A percentile compares a stretch with the other conserved stretches of the same genome.
Evolutionary conservation across 2,329 filamentous ascomycete genomes (phyloP).

Genomic region (Pseudogymnoascus sp.): DNA sequence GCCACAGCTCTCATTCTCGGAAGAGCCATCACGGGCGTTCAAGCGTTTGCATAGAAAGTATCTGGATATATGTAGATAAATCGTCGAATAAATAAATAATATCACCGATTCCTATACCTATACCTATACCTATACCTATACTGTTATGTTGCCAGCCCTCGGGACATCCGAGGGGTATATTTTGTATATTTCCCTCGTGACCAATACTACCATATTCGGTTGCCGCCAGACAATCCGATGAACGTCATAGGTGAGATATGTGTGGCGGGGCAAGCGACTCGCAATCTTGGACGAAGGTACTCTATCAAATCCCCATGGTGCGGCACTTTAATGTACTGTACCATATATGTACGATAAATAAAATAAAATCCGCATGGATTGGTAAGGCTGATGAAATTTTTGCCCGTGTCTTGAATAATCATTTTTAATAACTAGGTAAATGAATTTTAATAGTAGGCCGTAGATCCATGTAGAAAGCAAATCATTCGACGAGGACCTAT

Average conservation of each 20-base stretch:
- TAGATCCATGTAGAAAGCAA: constrained; percentile 1
- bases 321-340: neutral
- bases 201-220: constrained; percentile 3
- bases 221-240: neutral
- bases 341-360: neutral
- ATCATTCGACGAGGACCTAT: neutral
- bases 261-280: constrained; percentile 7
- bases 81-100: neutral
- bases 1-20: constrained; percentile 57
- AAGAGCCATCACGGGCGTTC: constrained; percentile 62
- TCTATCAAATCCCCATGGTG: neutral
- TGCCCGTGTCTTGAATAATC: neutral
- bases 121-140: neutral
- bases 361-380: neutral
- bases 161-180: neutral
- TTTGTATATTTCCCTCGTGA: neutral
- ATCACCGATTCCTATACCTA: neutral
- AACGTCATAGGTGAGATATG: constrained; percentile 6
- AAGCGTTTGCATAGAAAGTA: constrained; percentile 59
- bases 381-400: neutral
- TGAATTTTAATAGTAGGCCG: constrained; percentile 1
- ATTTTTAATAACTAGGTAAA: neutral
- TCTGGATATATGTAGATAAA: neutral
- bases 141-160: neutral
- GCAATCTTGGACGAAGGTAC: neutral